These are phyloP conservation scores for Ustilago curta DNA, from an alignment of 1,284 basidiomycete genomes.

Conservation along the genomic window DNA sequence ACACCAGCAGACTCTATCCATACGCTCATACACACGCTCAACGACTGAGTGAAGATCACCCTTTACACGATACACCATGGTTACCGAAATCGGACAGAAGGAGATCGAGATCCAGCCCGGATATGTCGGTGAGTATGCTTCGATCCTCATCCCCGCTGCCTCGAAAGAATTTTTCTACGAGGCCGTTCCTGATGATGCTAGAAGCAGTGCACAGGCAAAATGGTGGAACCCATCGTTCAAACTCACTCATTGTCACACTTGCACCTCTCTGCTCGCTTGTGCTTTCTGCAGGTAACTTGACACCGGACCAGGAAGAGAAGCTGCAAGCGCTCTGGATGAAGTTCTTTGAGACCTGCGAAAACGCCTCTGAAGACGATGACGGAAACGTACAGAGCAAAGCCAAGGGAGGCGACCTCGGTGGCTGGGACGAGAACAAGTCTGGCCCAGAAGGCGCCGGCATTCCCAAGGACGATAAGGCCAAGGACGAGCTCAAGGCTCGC, in stretches of 20 bases:
- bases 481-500: slow-evolving; percentile 65
- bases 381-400: slow-evolving; percentile 18
- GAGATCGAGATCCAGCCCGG: slow-evolving; percentile 51
- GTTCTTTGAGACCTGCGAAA: slow-evolving; percentile 52
- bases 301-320: slow-evolving; percentile 61
- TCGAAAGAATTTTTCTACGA: background rate
- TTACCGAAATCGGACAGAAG: slow-evolving; percentile 48
- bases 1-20: background rate
- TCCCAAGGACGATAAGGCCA: slow-evolving; percentile 65
- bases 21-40: background rate
- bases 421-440: slow-evolving; percentile 51
- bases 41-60: slow-evolving; percentile 2
- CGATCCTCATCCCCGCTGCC: too few species aligned
- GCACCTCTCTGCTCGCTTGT: background rate
- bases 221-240: background rate
- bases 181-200: too few species aligned
- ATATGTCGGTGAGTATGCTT: slow-evolving; percentile 46
- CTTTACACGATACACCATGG: slow-evolving; percentile 25
- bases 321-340: slow-evolving; percentile 68
- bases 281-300: slow-evolving; percentile 62
- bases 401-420: slow-evolving; percentile 31
- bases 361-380: slow-evolving; percentile 45
- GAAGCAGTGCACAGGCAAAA: background rate
- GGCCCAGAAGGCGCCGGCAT: slow-evolving; percentile 57
- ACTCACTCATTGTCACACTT: background rate